These are phyloP conservation scores for Apiotrichum sp. DNA, from an alignment of 1,284 basidiomycete genomes.

Conservation along the genomic window DNA sequence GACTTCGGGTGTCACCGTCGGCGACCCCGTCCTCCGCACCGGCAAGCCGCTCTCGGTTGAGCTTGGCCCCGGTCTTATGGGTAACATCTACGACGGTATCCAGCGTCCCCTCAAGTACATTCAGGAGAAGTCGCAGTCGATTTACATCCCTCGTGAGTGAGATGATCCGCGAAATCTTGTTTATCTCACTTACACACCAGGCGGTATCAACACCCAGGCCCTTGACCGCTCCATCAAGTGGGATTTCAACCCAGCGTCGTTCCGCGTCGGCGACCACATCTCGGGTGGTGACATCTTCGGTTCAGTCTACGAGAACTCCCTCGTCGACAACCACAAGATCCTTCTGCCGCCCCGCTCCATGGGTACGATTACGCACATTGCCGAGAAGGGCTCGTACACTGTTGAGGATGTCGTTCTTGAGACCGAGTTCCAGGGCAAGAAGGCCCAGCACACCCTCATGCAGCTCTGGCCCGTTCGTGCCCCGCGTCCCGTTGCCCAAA, in stretches of 20 bases:
- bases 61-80: constrained; percentile 95
- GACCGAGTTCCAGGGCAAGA: constrained; percentile 96
- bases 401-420: constrained; percentile 95
- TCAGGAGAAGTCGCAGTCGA: constrained; percentile 91
- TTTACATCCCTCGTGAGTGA: constrained; percentile 79
- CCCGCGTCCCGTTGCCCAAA: constrained; percentile 88
- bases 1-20: constrained; percentile 94
- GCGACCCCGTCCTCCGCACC: constrained; percentile 93
- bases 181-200: background rate
- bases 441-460: constrained; percentile 92
- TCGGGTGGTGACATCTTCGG: constrained; percentile 96
- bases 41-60: constrained; percentile 97
- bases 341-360: constrained; percentile 90
- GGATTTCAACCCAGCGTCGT: constrained; percentile 88
- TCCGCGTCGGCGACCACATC: constrained; percentile 91
- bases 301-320: constrained; percentile 91
- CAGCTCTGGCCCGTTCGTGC: constrained; percentile 99
- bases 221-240: constrained; percentile 83
- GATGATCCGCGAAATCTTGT: too few species aligned
- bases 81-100: constrained; percentile 97
- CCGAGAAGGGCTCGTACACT: constrained; percentile 88
- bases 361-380: constrained; percentile 89
- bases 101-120: constrained; percentile 87
- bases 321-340: constrained; percentile 94
- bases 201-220: constrained; percentile 92